These are phyloP conservation scores for Ascochyta koolunga DNA, from an alignment of 2,329 filamentous ascomycete species.

Conservation along the genomic window DNA sequence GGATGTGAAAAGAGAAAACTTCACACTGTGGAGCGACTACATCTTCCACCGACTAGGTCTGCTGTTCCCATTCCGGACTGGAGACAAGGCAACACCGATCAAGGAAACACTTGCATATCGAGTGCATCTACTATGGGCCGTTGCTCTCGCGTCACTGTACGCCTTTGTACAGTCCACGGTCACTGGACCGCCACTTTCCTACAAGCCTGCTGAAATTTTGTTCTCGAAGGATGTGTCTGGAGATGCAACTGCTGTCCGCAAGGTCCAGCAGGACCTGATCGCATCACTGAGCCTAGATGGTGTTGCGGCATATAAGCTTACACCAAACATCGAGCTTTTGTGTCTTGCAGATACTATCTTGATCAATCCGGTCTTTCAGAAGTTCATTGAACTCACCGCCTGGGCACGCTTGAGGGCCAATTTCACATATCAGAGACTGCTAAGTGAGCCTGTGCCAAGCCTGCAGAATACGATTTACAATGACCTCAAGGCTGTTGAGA, in stretches of 20 bases:
- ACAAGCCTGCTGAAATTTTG: conserved; percentile 57
- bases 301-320: conserved; percentile 82
- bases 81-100: conserved; percentile 29
- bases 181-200: conserved; percentile 80
- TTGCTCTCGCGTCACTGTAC: conserved; percentile 73
- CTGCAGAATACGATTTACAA: conserved; percentile 66
- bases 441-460: conserved; percentile 66
- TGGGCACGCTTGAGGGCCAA: conserved; percentile 75
- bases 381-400: conserved; percentile 53
- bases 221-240: conserved; percentile 56
- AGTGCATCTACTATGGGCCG: conserved; percentile 55
- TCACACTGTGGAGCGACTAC: conserved; percentile 53
- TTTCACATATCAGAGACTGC: conserved; percentile 72
- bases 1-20: conserved; percentile 39
- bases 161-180: conserved; percentile 87
- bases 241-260: conserved; percentile 43
- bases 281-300: conserved; percentile 78
- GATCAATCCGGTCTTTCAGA: conserved; percentile 55
- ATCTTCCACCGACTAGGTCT: conserved; percentile 52
- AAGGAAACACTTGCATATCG: conserved; percentile 47
- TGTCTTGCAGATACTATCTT: conserved; percentile 71
- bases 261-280: conserved; percentile 64
- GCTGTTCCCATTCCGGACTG: conserved; percentile 42
- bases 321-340: conserved; percentile 83
- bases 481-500: conserved; percentile 63